Evolutionary conservation across 805 yeast species (phyloP), one percentile per base, ranked within the genome.

Genomic region (Yamadazyma nakazawae): DNA sequence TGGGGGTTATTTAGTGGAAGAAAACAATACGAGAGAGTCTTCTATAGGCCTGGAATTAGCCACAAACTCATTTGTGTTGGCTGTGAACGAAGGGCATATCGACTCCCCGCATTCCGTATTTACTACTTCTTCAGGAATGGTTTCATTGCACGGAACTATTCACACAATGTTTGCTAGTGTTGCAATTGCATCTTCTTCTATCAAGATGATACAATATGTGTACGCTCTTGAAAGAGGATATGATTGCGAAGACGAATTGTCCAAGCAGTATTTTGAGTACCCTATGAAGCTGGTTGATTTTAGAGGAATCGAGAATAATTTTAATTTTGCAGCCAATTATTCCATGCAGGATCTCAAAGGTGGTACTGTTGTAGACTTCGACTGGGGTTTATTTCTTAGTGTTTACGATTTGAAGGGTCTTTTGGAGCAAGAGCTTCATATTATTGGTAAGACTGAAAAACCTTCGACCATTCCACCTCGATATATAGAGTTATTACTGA

Each of bases 231-330:
- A 26, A 10, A 34, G 49, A 25, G 34, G 49, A 32, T 45, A 19
- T 39, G 52, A 45, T 34, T 18, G 35, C 11, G 32, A 41, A 24
- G 48, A 45, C 21, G 49, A 19, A 30, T 25, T 38, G 19, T 48
- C 49, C 2, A 37, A 38, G 25, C 40, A 42, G 18, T 40, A 40
- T 17, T 38, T 37, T 21, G 44, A 48, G 13, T 45, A 28, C 21
- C 49, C 52, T 11, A 48, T 45, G 30, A 48, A 48, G 25, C 44
- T 35, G 16, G 41, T 42, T 2, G 52, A 45, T 21, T 48, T 30
- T 35, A 41, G 46, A 32, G 52, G 48, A 18, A 19, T 39, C 14
- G 43, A 40, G 21, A 18, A 18, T 14, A 6, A 37, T 30, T 45
- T 40, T 16, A 21, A 34, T 14, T 45, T 34, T 30, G 37, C 47